Evolutionary conservation across 257 asterid genomes (phyloP).

Genomic region (Solanum neorickii): DNA sequence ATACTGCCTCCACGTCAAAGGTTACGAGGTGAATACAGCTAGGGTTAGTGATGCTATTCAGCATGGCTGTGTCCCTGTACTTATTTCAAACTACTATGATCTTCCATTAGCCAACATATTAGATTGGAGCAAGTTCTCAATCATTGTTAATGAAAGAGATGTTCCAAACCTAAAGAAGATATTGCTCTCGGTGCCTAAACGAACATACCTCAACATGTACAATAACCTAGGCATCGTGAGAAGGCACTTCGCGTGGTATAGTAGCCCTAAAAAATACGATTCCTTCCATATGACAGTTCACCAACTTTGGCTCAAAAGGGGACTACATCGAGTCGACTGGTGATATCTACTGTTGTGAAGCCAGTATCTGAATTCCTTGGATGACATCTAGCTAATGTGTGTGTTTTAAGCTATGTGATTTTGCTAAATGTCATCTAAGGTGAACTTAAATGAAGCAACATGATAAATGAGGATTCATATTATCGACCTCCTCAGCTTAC

Average conservation of each 20-base stretch:
- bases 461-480: background rate
- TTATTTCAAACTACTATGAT: conserved; percentile 65
- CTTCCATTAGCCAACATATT: conserved; percentile 63
- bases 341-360: background rate
- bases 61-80: conserved; percentile 66
- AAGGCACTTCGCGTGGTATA: conserved; percentile 63
- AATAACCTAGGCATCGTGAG: conserved; percentile 38
- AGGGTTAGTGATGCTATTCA: conserved; percentile 68
- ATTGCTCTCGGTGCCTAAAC: conserved; percentile 32
- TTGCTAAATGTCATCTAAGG: background rate
- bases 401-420: background rate
- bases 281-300: conserved; percentile 73
- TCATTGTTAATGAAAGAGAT: conserved; percentile 38
- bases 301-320: conserved; percentile 71
- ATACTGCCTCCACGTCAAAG: conserved; percentile 71
- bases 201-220: conserved; percentile 36
- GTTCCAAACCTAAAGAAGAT: conserved; percentile 31
- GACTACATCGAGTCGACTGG: conserved; percentile 19
- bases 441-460: background rate
- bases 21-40: conserved; percentile 86
- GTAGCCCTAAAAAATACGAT: conserved; percentile 31
- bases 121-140: conserved; percentile 68
- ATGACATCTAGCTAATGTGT: background rate
- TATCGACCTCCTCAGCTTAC: background rate
- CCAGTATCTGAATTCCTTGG: background rate